These are phyloP conservation scores for Microascus cirrosus DNA, from an alignment of 2,329 filamentous ascomycete genomes.

Conservation along the genomic window DNA sequence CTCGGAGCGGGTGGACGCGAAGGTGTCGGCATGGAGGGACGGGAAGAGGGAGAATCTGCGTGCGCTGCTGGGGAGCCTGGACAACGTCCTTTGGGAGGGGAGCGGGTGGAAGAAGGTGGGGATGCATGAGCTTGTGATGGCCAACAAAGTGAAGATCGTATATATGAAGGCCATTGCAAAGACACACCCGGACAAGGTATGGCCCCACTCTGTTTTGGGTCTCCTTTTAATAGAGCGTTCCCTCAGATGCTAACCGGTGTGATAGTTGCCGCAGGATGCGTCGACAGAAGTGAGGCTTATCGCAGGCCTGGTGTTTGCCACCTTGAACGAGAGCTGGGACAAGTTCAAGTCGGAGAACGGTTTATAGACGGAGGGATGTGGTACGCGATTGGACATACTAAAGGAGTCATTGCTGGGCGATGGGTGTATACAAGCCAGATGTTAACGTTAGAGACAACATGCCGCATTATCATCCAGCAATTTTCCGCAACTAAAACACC, in stretches of 20 bases:
- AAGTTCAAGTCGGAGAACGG: conserved; percentile 62
- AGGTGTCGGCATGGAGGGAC: conserved; percentile 70
- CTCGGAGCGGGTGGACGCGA: conserved; percentile 73
- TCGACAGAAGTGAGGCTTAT: conserved; percentile 56
- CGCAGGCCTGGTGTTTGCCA: conserved; percentile 54
- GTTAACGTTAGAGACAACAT: neutral
- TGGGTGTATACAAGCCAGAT: neutral
- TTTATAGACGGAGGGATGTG: conserved; percentile 24
- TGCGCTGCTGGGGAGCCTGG: conserved; percentile 75
- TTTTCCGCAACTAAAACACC: conserved; percentile 9
- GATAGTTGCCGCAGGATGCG: conserved; percentile 51
- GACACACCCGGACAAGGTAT: conserved; percentile 96
- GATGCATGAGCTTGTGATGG: conserved; percentile 83
- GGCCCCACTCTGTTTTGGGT: conserved; percentile 16
- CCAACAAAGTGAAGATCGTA: conserved; percentile 89
- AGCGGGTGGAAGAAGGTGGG: conserved; percentile 96
- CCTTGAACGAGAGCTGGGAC: conserved; percentile 63
- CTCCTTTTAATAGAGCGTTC: conserved; percentile 6
- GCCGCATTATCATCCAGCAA: neutral
- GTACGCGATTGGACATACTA: neutral
- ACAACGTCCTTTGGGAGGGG: conserved; percentile 81
- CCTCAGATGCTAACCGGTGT: neutral
- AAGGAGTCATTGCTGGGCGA: neutral
- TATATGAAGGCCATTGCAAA: conserved; percentile 99
- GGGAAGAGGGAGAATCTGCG: conserved; percentile 89